Evolutionary conservation across 768 basidiomycete species (phyloP).

Genomic region (Psilocybe cubensis): DNA sequence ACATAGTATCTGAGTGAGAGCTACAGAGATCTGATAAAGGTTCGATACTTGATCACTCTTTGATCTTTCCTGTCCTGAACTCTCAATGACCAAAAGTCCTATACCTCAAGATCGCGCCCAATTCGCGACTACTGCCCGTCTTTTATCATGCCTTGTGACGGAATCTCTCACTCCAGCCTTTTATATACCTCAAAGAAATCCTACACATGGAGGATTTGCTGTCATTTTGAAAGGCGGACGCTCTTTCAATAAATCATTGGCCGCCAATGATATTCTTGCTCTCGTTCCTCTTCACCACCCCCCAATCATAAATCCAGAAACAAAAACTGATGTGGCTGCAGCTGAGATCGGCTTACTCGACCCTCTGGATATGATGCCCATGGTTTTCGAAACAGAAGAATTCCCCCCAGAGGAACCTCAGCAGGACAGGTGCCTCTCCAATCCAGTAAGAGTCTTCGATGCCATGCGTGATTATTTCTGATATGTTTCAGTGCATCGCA

Average conservation of each 20-base stretch:
- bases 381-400: slow-evolving; percentile 35
- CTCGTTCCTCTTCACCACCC: slow-evolving; percentile 47
- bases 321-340: slow-evolving; percentile 29
- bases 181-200: slow-evolving; percentile 42
- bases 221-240: slow-evolving; percentile 40
- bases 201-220: slow-evolving; percentile 40
- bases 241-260: slow-evolving; percentile 27
- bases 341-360: slow-evolving; percentile 53
- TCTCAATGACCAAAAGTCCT: neutral
- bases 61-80: neutral
- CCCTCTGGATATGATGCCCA: slow-evolving; percentile 56
- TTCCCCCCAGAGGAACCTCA: neutral
- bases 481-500: slow-evolving; percentile 30
- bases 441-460: neutral
- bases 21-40: neutral
- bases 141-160: slow-evolving; percentile 61
- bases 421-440: neutral
- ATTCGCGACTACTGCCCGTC: slow-evolving; percentile 51
- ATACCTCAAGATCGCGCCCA: slow-evolving; percentile 42
- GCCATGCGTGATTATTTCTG: slow-evolving; percentile 6
- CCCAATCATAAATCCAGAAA: slow-evolving; percentile 47
- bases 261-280: slow-evolving; percentile 45
- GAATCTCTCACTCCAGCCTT: slow-evolving; percentile 55
- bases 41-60: neutral
- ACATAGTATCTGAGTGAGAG: neutral